Conservation (phyloP, 2,329 filamentous ascomycete genomes). For the Didymella segeticola region DNA sequence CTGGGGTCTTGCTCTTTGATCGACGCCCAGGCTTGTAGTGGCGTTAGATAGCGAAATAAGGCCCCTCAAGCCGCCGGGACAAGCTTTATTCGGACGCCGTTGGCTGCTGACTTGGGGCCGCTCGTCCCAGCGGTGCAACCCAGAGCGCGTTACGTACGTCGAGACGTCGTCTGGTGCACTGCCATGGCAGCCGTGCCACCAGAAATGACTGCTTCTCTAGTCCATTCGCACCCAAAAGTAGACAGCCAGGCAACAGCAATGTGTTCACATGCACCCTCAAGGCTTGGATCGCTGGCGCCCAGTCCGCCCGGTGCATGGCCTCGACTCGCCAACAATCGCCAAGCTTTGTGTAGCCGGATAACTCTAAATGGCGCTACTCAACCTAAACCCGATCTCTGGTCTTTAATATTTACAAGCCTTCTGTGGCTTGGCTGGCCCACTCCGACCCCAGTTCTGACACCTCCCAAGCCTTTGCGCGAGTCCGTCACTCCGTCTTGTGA, state of each 20-base stretch:
- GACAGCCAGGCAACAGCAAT: conserved; percentile 6
- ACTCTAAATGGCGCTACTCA: conserved; percentile 38
- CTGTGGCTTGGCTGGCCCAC: conserved; percentile 31
- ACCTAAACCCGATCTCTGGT: conserved; percentile 45
- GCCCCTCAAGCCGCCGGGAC: conserved; percentile 41
- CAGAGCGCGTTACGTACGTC: conserved; percentile 17
- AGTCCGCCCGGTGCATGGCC: conserved; percentile 24
- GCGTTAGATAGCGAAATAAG: conserved; percentile 47
- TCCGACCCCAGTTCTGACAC: conserved; percentile 31
- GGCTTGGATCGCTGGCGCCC: conserved; percentile 26
- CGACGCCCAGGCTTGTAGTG: conserved; percentile 46
- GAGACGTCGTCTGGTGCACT: conserved; percentile 5
- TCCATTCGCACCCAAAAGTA: background rate
- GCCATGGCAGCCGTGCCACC: background rate
- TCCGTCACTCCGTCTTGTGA: conserved; percentile 37
- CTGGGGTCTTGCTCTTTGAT: conserved; percentile 40
- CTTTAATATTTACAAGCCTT: conserved; percentile 47
- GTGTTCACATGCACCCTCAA: conserved; percentile 13
- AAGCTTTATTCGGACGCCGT: conserved; percentile 49
- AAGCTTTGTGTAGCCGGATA: conserved; percentile 33
- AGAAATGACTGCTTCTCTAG: background rate
- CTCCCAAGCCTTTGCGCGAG: conserved; percentile 30
- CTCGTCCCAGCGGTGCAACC: conserved; percentile 23
- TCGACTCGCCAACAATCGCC: conserved; percentile 19
- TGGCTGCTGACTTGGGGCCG: conserved; percentile 34